These are phyloP conservation scores for Rubia peregrina DNA, from an alignment of 305 asterid species.

Conservation along the genomic window DNA sequence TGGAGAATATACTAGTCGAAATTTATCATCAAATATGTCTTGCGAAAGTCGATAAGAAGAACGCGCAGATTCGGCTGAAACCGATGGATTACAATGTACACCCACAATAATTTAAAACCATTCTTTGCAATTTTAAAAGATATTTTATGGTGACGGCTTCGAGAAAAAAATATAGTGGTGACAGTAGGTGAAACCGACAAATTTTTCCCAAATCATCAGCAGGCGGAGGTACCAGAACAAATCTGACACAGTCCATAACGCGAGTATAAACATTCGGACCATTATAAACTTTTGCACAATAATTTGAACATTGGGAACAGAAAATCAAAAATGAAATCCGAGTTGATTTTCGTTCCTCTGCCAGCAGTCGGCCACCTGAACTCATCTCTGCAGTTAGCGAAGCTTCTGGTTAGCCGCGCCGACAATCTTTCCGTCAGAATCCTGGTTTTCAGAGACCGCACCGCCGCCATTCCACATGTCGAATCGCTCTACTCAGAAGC, in stretches of 20 bases:
- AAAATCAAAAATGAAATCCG: constrained; percentile 4
- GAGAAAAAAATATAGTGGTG: no score
- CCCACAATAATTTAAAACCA: no score
- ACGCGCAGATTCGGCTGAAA: no score
- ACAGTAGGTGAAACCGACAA: no score
- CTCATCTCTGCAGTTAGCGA: constrained; percentile 25
- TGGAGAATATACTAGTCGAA: no score
- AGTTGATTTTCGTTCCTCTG: constrained; percentile 30
- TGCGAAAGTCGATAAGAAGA: no score
- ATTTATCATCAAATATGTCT: no score
- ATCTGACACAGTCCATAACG: no score
- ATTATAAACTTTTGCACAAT: not conserved
- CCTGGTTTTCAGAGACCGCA: constrained; percentile 17
- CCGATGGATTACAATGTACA: not conserved
- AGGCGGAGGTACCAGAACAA: no score
- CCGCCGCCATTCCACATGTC: not conserved
- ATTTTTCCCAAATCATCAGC: no score
- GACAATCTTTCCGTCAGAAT: constrained; percentile 24
- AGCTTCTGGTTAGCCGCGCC: constrained; percentile 24
- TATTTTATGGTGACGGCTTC: no score
- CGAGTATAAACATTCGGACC: not conserved
- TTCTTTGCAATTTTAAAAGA: no score
- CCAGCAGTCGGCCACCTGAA: constrained; percentile 25
- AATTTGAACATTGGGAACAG: not conserved
- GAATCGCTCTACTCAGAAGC: constrained; percentile 7